These are phyloP conservation scores for Vigna nakashimae DNA, from an alignment of 306 rosid genomes.

Conservation along the genomic window DNA sequence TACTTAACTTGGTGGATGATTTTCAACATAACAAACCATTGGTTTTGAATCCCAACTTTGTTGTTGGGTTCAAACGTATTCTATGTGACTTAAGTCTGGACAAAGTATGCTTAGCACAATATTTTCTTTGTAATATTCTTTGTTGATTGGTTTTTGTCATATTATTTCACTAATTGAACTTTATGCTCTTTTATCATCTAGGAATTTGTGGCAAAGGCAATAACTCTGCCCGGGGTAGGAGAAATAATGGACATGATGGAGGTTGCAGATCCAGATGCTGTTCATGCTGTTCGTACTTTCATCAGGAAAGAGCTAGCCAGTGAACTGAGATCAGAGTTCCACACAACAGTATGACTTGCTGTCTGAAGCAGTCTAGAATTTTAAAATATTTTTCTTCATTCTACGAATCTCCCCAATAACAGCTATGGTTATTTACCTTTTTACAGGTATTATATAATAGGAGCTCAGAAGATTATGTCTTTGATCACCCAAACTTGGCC, in stretches of 20 bases:
- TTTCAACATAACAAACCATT: constrained; percentile 81
- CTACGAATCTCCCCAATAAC: constrained; percentile 2
- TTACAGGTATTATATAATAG: constrained; percentile 76
- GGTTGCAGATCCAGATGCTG: constrained; percentile 99
- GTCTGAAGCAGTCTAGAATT: constrained; percentile 37
- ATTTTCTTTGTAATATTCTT: constrained; percentile 29
- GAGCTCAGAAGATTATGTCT: constrained; percentile 74
- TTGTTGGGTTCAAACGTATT: constrained; percentile 75
- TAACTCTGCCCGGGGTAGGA: constrained; percentile 96
- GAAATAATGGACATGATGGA: constrained; percentile 99
- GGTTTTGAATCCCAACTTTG: constrained; percentile 75
- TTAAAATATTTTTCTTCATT: constrained; percentile 30
- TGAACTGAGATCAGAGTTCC: constrained; percentile 80
- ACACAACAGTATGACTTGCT: constrained; percentile 61
- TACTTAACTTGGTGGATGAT: constrained; percentile 87
- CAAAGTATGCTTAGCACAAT: constrained; percentile 59
- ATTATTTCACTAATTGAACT: constrained; percentile 33
- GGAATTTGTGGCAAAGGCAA: constrained; percentile 97
- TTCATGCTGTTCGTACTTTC: constrained; percentile 82
- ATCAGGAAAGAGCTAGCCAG: constrained; percentile 87
- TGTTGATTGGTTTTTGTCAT: constrained; percentile 3
- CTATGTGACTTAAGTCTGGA: constrained; percentile 80
- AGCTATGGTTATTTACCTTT: constrained; percentile 31
- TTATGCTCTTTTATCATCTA: constrained; percentile 44
- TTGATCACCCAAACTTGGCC: constrained; percentile 78